These are phyloP conservation scores for Termitomyces sp. DNA, from an alignment of 768 basidiomycete genomes.

Conservation along the genomic window DNA sequence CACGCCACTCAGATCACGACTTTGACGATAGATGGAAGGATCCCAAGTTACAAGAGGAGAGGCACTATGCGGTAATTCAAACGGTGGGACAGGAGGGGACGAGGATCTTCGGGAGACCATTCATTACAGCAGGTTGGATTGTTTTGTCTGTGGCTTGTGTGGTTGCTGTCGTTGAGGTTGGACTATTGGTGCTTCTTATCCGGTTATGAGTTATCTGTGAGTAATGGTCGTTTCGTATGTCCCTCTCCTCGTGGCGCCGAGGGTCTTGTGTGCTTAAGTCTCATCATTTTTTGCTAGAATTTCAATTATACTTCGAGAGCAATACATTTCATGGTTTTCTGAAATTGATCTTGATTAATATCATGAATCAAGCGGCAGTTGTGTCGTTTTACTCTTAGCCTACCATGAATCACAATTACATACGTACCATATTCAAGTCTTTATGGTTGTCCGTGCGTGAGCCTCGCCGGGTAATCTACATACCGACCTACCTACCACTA, in stretches of 20 bases:
- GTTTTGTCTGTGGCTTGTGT: conserved; percentile 54
- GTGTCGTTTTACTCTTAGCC: too few species aligned
- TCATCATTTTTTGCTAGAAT: not conserved
- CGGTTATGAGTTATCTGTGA: conserved; percentile 7
- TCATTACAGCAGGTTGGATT: conserved; percentile 76
- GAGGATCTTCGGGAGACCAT: conserved; percentile 70
- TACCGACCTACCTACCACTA: too few species aligned
- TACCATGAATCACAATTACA: not conserved
- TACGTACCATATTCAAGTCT: not conserved
- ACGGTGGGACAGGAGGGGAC: conserved; percentile 57
- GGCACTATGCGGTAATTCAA: conserved; percentile 32
- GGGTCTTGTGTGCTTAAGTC: not conserved
- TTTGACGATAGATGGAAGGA: conserved; percentile 59
- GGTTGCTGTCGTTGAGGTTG: conserved; percentile 61
- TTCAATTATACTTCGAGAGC: not conserved
- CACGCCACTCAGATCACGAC: conserved; percentile 65
- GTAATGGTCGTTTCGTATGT: not conserved
- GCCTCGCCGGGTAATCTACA: too few species aligned
- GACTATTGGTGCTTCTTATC: conserved; percentile 58
- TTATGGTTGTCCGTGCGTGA: too few species aligned
- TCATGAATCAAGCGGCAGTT: not conserved
- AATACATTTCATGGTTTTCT: not conserved
- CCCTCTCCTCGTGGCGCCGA: not conserved
- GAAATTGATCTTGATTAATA: not conserved
- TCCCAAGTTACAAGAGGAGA: conserved; percentile 20